Evolutionary conservation across 805 yeast genomes (phyloP).

Genomic region (Torulaspora indica): DNA sequence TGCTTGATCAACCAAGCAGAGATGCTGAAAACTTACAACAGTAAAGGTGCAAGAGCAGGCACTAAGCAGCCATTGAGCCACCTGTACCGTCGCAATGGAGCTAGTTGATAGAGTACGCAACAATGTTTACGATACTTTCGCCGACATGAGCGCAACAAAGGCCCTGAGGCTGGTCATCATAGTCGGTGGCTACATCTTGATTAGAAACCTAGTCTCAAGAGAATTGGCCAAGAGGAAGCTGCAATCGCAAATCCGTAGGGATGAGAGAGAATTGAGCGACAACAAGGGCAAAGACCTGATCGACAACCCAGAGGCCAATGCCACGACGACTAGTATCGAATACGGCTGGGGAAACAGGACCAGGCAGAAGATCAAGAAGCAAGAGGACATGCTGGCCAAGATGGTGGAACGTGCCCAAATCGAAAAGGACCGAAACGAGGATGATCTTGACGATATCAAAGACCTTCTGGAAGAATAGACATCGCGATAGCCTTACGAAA

Average conservation of each 20-base stretch:
- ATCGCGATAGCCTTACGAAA: too few species aligned
- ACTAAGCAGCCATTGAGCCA: background rate
- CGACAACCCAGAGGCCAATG: conserved; percentile 38
- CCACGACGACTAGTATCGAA: conserved; percentile 36
- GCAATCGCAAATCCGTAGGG: conserved; percentile 44
- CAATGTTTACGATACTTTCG: conserved; percentile 20
- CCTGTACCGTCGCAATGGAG: conserved; percentile 2
- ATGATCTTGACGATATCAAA: conserved; percentile 64
- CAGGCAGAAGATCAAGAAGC: conserved; percentile 52
- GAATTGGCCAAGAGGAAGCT: conserved; percentile 56
- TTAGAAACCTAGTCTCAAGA: conserved; percentile 52
- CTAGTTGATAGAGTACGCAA: conserved; percentile 16
- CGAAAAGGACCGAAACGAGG: conserved; percentile 41
- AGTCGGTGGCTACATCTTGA: conserved; percentile 58
- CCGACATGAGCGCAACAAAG: conserved; percentile 17
- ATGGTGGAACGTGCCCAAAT: conserved; percentile 40
- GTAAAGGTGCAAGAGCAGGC: background rate
- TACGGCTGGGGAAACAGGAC: conserved; percentile 84
- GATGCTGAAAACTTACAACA: background rate
- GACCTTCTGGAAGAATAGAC: conserved; percentile 57
- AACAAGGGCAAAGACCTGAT: conserved; percentile 36
- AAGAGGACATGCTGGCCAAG: conserved; percentile 51
- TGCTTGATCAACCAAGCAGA: background rate
- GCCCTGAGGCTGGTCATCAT: conserved; percentile 39
- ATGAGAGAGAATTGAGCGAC: conserved; percentile 28